Conservation (phyloP, 768 basidiomycete genomes). For the Phylloporus arenicola region DNA sequence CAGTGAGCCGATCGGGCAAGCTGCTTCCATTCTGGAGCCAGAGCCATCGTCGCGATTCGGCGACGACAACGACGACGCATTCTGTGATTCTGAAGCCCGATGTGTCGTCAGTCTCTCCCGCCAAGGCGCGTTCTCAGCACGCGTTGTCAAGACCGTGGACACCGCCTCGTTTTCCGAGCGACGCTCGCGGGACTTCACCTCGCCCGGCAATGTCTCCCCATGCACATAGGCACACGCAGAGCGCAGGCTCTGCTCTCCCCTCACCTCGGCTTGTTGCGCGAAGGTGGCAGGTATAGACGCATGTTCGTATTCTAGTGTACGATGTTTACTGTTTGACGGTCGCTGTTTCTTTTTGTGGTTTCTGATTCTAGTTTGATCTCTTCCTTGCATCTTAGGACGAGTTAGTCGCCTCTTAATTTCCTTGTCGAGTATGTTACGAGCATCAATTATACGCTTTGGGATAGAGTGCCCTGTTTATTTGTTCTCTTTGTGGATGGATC, state of each 20-base stretch:
- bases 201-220: constrained; percentile 1
- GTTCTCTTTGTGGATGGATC: not conserved
- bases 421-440: not conserved
- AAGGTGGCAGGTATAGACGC: constrained; percentile 6
- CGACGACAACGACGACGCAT: constrained; percentile 1
- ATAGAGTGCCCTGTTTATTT: not conserved
- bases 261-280: not conserved
- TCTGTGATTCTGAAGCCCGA: not conserved
- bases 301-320: not conserved
- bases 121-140: not conserved
- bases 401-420: not conserved
- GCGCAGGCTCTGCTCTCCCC: not conserved
- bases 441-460: not conserved
- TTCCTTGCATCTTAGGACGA: not conserved
- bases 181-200: not conserved
- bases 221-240: constrained; percentile 7
- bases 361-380: not conserved
- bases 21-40: constrained; percentile 17
- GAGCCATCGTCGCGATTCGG: not conserved
- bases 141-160: not conserved
- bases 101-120: not conserved
- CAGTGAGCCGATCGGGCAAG: constrained; percentile 3
- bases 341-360: not conserved
- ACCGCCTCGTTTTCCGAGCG: not conserved
- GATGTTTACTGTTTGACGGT: not conserved